Percentiles rank a stretch among this genome's conserved stretches.
phyloP scores from a whole-genome alignment of 2,329 filamentous ascomycete genomes.

The Capronia coronata region DNA sequence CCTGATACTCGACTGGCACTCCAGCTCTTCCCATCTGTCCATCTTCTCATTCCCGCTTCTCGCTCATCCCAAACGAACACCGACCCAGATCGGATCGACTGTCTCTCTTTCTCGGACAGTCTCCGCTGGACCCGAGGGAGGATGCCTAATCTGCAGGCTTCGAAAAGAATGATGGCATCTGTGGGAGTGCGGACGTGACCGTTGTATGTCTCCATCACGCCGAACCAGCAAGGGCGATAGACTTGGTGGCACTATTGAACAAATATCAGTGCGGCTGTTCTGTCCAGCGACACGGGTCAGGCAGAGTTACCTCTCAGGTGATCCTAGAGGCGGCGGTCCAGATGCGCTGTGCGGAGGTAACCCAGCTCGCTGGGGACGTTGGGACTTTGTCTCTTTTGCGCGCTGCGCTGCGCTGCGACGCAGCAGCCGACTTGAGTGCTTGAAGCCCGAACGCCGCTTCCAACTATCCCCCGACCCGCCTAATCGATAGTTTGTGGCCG shows the following conservation, averaged over 20 bases:
- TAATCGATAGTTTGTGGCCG: too few species aligned
- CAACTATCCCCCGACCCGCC: too few species aligned
- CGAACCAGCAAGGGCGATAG: neutral
- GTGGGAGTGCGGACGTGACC: slow-evolving; percentile 91
- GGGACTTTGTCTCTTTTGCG: neutral
- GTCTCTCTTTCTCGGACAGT: slow-evolving; percentile 91
- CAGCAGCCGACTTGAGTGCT: too few species aligned
- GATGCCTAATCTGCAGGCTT: slow-evolving; percentile 84
- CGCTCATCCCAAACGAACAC: slow-evolving; percentile 99
- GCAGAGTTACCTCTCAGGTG: neutral
- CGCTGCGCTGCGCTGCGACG: too few species aligned
- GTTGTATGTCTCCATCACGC: slow-evolving; percentile 86
- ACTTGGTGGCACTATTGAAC: neutral
- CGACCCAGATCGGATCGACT: slow-evolving; percentile 91
- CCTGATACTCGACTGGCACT: slow-evolving; percentile 95
- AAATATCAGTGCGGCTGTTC: too few species aligned
- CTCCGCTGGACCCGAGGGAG: slow-evolving; percentile 87
- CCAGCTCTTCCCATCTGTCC: slow-evolving; percentile 99
- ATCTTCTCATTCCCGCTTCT: slow-evolving; percentile 94
- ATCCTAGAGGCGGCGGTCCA: slow-evolving; percentile 15
- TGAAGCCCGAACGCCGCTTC: too few species aligned
- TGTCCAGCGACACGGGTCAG: too few species aligned
- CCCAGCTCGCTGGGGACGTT: slow-evolving; percentile 17
- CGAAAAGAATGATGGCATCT: slow-evolving; percentile 97
- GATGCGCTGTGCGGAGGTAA: slow-evolving; percentile 3